A percentile compares a stretch with the other conserved stretches of the same genome.
These are phyloP conservation scores for Alternaria viburni DNA, from an alignment of 2,329 filamentous ascomycete species.

Conservation along the genomic window DNA sequence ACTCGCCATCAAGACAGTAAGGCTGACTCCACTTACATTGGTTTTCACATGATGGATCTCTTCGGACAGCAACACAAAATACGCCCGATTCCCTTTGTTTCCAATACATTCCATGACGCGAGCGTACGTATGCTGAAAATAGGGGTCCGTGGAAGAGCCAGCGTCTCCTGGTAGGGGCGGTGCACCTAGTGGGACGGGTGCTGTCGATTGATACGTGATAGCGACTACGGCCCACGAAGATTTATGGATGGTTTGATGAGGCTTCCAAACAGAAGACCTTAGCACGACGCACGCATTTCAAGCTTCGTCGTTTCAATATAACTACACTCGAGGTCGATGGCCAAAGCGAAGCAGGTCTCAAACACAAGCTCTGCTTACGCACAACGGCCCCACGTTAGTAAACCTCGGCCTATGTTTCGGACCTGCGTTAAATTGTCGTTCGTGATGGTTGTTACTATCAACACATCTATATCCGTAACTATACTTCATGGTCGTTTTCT, in stretches of 20 bases:
- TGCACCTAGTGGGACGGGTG: no score
- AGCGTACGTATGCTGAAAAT: no score
- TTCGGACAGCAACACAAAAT: no score
- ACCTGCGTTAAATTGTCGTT: neutral
- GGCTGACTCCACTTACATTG: no score
- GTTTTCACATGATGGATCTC: no score
- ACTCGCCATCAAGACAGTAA: no score
- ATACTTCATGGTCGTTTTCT: neutral
- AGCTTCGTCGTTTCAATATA: neutral
- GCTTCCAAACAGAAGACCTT: neutral
- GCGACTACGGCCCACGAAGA: neutral
- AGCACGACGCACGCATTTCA: neutral
- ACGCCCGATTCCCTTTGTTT: no score
- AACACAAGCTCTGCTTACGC: constrained; percentile 7
- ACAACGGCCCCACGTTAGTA: constrained; percentile 5
- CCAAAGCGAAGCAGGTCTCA: neutral
- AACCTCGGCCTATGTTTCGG: neutral
- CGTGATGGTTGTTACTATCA: neutral
- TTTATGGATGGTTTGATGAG: neutral
- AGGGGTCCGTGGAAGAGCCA: no score
- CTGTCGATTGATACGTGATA: neutral
- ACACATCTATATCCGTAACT: neutral
- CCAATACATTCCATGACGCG: no score
- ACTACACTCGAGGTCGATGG: neutral
- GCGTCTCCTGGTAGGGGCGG: no score